Conservation (phyloP, 1,284 basidiomycete species). For the Trametes sp. region DNA sequence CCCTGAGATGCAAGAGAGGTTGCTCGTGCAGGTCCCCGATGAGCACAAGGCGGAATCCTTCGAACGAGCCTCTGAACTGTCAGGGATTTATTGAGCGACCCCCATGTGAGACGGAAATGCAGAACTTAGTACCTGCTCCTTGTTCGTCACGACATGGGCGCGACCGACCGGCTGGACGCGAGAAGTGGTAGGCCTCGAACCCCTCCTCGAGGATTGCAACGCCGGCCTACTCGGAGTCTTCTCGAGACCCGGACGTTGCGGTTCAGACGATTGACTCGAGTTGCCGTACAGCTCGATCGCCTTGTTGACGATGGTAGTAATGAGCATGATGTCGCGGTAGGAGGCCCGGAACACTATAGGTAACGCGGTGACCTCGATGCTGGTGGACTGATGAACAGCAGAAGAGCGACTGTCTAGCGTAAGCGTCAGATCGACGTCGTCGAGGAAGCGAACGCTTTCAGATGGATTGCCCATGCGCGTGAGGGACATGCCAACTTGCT, state of each 20-base stretch:
- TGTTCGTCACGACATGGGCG: slow-evolving; percentile 75
- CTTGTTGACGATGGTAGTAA: slow-evolving; percentile 89
- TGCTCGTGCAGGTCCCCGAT: slow-evolving; percentile 97
- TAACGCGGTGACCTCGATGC: slow-evolving; percentile 84
- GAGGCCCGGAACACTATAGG: slow-evolving; percentile 93
- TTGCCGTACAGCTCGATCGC: slow-evolving; percentile 75
- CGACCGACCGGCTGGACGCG: slow-evolving; percentile 57
- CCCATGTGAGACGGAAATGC: neutral
- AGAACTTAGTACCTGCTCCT: slow-evolving; percentile 70
- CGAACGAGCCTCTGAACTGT: slow-evolving; percentile 83
- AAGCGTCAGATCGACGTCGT: slow-evolving; percentile 91
- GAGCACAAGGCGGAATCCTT: slow-evolving; percentile 92
- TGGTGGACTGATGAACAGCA: slow-evolving; percentile 79
- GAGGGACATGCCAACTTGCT: slow-evolving; percentile 93
- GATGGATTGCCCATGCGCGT: slow-evolving; percentile 86
- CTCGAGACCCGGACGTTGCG: slow-evolving; percentile 12
- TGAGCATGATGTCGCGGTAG: slow-evolving; percentile 91
- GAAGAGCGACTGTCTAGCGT: slow-evolving; percentile 87
- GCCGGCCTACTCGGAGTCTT: slow-evolving; percentile 17
- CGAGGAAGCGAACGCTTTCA: slow-evolving; percentile 92
- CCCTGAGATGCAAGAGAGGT: slow-evolving; percentile 89
- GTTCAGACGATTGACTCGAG: slow-evolving; percentile 24
- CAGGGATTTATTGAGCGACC: neutral
- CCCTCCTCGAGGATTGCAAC: slow-evolving; percentile 21
- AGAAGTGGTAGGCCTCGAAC: slow-evolving; percentile 48